Evolutionary conservation across 352 stramenopile species (phyloP).

Genomic region (Thraustochytrium sp.): DNA sequence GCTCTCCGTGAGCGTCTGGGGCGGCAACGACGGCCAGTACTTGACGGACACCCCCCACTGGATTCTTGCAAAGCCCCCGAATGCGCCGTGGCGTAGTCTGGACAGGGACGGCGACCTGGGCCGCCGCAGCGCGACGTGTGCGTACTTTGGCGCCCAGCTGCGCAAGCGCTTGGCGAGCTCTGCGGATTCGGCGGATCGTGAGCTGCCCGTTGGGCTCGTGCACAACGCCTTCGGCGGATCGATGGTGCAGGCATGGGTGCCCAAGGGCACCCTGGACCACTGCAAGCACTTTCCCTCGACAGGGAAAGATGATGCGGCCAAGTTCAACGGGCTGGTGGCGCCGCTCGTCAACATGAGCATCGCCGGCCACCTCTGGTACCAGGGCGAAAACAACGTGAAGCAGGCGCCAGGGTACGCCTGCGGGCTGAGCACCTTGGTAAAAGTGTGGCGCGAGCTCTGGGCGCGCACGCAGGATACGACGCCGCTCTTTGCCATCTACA

Average conservation of each 20-base stretch:
- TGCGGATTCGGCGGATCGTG: background rate
- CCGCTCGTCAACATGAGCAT: constrained; percentile 46
- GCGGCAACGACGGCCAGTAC: too few species aligned
- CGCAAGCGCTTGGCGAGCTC: background rate
- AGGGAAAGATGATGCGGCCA: background rate
- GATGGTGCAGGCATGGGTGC: constrained; percentile 38
- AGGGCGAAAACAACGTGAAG: constrained; percentile 49
- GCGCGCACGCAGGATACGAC: background rate
- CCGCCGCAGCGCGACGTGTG: background rate
- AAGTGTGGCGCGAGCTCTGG: constrained; percentile 14
- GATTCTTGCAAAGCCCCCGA: too few species aligned
- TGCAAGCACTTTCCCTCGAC: background rate
- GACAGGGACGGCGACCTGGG: background rate
- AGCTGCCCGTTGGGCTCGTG: constrained; percentile 43
- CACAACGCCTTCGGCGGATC: constrained; percentile 43
- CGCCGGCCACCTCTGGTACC: constrained; percentile 47
- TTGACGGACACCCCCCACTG: too few species aligned
- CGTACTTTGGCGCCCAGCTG: constrained; percentile 16
- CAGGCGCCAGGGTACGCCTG: constrained; percentile 23
- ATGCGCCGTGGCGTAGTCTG: background rate
- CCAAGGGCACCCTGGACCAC: constrained; percentile 18
- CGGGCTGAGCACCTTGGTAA: background rate
- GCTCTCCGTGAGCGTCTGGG: background rate
- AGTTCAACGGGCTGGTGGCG: constrained; percentile 47
- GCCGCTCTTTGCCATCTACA: constrained; percentile 23